Evolutionary conservation across 148 eudicot species (phyloP), one percentile per base, ranked within the genome.

Genomic region (Vaccinium macrocarpon): DNA sequence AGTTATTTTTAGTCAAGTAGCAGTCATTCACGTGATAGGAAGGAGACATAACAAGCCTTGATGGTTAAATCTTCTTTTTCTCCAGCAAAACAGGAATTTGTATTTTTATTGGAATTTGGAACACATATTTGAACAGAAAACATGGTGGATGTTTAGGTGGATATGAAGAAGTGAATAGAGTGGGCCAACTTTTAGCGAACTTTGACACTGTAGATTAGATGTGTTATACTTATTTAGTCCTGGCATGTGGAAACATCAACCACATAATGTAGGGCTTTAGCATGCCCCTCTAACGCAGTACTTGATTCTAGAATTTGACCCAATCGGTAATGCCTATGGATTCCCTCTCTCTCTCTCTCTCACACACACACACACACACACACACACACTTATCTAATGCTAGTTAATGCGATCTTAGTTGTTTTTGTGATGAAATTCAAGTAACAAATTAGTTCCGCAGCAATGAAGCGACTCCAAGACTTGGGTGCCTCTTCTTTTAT

Each of bases 401-500:
- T 64, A 23, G 71, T 68, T 27, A 42, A 79, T 46, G 48, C 32
- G 21, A 35, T 23, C 42, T 61, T 52, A 32, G 76, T 51, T 52
- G 51, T 59, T 81, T 68, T 46, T 59, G 15, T 82, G 83, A 71
- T 82, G 21, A 48, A 82, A 61, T 75, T 86, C 42, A 51, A 18
- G 49, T 42, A 49, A 50, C 35, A 71, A 78, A 21, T 82, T 21
- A 16, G 56, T 81, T 64, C 81, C 87, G 88, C 94, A 97, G 98
- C 99, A 89, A 89, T 97, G 90, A 89, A 91, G 88, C 93, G 97
- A 87, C 98, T 97, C 75, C 89, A 95, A 85, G 92, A 90, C 85
- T 89, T 86, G 86, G 97, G 99, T 80, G 99, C 97, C 70, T 90
- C 99, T 80, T 91, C 82, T 88, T 93, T 92, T 78, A 89, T 97